These are phyloP conservation scores for Cantharellus anzutake DNA, from an alignment of 768 basidiomycete genomes.

Conservation along the genomic window DNA sequence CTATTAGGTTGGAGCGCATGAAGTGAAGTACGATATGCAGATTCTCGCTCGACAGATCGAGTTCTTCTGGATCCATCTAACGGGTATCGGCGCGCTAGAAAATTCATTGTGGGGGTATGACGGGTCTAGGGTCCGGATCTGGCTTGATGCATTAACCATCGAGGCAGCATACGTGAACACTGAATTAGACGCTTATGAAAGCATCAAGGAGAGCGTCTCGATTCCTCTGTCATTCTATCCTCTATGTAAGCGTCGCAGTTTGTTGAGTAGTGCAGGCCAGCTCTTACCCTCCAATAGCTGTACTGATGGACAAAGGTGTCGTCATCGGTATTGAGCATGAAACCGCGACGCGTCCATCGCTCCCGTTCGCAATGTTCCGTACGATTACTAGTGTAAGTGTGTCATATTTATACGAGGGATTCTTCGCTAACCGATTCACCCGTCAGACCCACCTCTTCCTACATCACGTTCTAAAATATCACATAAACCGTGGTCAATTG, in stretches of 20 bases:
- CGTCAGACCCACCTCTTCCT: conserved; percentile 79
- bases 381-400: conserved; percentile 72
- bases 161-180: conserved; percentile 33
- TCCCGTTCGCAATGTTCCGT: conserved; percentile 82
- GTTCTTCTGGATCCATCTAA: conserved; percentile 96
- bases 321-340: conserved; percentile 94
- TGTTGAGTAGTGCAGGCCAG: not conserved
- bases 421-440: not conserved
- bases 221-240: conserved; percentile 92
- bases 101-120: conserved; percentile 98
- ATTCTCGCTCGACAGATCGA: conserved; percentile 94
- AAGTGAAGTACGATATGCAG: conserved; percentile 95
- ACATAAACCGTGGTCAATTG: conserved; percentile 36
- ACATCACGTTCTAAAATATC: conserved; percentile 73
- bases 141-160: conserved; percentile 89
- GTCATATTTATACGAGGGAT: not conserved
- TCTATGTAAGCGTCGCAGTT: conserved; percentile 39
- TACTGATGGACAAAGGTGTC: conserved; percentile 97
- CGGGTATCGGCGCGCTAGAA: conserved; percentile 81
- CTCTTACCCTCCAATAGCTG: conserved; percentile 32
- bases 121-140: conserved; percentile 71
- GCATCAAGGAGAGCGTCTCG: conserved; percentile 80
- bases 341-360: conserved; percentile 45
- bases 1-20: conserved; percentile 56
- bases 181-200: conserved; percentile 17